Conservation (phyloP, 2,329 filamentous ascomycete species). For the Claviceps africana region DNA sequence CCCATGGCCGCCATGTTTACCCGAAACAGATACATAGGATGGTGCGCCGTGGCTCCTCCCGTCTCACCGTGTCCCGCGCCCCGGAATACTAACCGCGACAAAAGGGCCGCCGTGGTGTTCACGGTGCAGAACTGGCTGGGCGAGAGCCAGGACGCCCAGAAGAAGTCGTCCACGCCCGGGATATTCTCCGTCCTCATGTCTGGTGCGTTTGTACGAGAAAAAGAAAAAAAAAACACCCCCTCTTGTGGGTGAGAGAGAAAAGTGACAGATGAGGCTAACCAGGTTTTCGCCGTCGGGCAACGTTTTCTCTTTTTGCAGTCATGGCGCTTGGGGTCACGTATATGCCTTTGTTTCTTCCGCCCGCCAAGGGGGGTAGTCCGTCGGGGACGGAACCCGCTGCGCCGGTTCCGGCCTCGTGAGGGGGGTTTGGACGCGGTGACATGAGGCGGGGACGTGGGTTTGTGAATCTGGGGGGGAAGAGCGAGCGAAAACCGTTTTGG, state of each 20-base stretch:
- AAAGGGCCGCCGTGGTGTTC: constrained; percentile 61
- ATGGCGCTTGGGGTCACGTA: constrained; percentile 44
- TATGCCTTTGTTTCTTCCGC: constrained; percentile 36
- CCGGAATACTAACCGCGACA: too few relatives aligned
- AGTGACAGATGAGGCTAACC: background rate
- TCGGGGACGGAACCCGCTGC: constrained; percentile 21
- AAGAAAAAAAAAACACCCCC: too few relatives aligned
- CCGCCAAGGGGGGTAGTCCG: constrained; percentile 21
- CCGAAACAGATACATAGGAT: constrained; percentile 67
- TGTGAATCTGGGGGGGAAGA: background rate
- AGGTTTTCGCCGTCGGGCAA: too few relatives aligned
- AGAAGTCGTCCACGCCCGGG: constrained; percentile 51
- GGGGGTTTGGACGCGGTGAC: background rate
- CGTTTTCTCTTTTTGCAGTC: too few relatives aligned
- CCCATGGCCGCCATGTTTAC: constrained; percentile 96
- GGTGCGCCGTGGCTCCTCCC: constrained; percentile 27
- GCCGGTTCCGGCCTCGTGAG: constrained; percentile 13
- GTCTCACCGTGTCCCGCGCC: too few relatives aligned
- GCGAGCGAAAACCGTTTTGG: too few relatives aligned
- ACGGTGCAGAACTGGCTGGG: constrained; percentile 64
- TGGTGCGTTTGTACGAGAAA: too few relatives aligned
- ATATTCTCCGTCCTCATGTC: constrained; percentile 68
- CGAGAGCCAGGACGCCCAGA: constrained; percentile 54
- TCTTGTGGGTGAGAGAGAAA: too few relatives aligned
- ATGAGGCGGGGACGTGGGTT: too few relatives aligned